Evolutionary conservation across 495 filamentous ascomycete genomes (phyloP).

Genomic region (Penicillium crystallinum): DNA sequence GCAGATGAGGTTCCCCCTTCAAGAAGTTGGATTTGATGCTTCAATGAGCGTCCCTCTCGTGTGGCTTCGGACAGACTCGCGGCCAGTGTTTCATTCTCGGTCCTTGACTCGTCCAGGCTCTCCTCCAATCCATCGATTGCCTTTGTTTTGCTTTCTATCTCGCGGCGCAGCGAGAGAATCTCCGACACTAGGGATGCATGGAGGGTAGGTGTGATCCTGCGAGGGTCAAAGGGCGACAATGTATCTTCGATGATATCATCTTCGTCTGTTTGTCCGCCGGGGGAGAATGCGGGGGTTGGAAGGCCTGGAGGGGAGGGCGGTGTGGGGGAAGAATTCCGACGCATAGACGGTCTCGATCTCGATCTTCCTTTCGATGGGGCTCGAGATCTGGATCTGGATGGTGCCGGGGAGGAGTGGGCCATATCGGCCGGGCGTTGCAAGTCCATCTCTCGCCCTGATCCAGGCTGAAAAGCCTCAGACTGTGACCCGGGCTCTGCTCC

Average conservation of each 20-base stretch:
- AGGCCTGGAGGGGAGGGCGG: constrained; percentile 59
- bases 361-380: constrained; percentile 32
- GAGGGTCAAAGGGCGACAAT: constrained; percentile 76
- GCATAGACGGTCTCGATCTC: constrained; percentile 47
- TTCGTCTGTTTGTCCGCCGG: constrained; percentile 41
- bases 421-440: constrained; percentile 20
- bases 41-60: constrained; percentile 74
- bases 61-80: constrained; percentile 53
- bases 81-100: constrained; percentile 67
- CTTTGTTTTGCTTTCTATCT: constrained; percentile 81
- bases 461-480: constrained; percentile 10
- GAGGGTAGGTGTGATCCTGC: constrained; percentile 88
- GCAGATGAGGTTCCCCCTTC: constrained; percentile 85
- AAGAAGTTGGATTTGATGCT: constrained; percentile 76
- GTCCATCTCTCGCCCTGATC: constrained; percentile 21
- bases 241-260: constrained; percentile 63
- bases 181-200: constrained; percentile 94
- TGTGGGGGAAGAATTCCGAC: constrained; percentile 53
- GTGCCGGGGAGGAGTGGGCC: constrained; percentile 54
- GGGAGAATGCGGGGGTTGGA: constrained; percentile 40
- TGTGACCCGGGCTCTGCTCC: constrained; percentile 16
- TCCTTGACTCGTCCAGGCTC: constrained; percentile 61
- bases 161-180: constrained; percentile 79
- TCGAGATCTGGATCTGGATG: constrained; percentile 60
- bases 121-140: constrained; percentile 79